phyloP scores from a whole-genome alignment of 108 stramenopile genomes.

The Fragilaria crotonensis region DNA sequence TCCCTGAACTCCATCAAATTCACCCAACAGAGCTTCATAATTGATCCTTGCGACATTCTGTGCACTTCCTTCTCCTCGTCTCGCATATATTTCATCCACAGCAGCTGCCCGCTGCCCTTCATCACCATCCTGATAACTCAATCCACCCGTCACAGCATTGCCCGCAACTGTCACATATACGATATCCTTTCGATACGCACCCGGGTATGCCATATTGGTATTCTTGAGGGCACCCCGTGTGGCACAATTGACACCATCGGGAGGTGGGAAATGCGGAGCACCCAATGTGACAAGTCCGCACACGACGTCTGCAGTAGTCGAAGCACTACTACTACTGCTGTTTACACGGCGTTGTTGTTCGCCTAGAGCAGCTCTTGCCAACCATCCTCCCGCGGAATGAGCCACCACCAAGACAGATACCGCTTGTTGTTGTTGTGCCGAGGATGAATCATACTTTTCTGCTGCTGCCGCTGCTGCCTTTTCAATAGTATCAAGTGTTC shows the following conservation, averaged over 20 bases:
- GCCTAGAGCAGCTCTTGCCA: constrained; percentile 81
- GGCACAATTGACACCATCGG: constrained; percentile 38
- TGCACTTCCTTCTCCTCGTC: constrained; percentile 29
- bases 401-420: constrained; percentile 55
- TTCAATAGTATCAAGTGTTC: constrained; percentile 45
- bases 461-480: constrained; percentile 23
- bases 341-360: constrained; percentile 5
- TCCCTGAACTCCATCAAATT: constrained; percentile 49
- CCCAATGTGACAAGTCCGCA: constrained; percentile 68
- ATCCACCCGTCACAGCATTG: constrained; percentile 34
- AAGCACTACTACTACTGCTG: no score
- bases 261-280: constrained; percentile 53
- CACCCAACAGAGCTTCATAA: constrained; percentile 81
- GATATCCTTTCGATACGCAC: constrained; percentile 62
- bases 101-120: constrained; percentile 22
- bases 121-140: no score
- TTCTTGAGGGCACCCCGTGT: constrained; percentile 70
- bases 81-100: constrained; percentile 36
- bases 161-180: constrained; percentile 78
- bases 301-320: constrained; percentile 34
- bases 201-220: constrained; percentile 64
- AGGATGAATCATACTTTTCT: no score
- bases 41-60: constrained; percentile 39
- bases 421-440: constrained; percentile 8
- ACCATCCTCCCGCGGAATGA: constrained; percentile 88